phyloP scores from a whole-genome alignment of 1,139 yeast species.

The Geotrichum histeridarum region DNA sequence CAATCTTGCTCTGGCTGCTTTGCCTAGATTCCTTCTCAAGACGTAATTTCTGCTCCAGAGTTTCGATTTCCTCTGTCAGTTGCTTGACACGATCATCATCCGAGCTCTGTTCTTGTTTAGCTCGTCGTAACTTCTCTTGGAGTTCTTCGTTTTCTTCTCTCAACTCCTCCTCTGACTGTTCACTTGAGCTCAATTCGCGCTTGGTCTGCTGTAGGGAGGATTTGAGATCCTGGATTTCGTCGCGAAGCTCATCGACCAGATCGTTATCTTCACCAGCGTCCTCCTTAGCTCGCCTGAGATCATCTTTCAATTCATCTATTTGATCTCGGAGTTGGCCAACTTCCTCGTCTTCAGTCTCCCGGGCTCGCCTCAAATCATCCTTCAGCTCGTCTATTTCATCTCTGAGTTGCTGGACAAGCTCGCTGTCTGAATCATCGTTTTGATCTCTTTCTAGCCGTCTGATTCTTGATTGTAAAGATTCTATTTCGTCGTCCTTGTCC shows the following conservation, averaged over 20 bases:
- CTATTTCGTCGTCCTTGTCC: slow-evolving; percentile 22
- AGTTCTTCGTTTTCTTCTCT: slow-evolving; percentile 4
- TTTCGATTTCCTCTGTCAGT: slow-evolving; percentile 24
- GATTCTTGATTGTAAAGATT: slow-evolving; percentile 26
- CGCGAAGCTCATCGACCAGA: slow-evolving; percentile 26
- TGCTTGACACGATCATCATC: slow-evolving; percentile 13
- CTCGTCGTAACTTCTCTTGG: neutral
- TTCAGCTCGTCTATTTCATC: slow-evolving; percentile 11
- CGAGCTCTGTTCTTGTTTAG: neutral
- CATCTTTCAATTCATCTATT: slow-evolving; percentile 25
- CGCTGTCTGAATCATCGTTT: slow-evolving; percentile 28
- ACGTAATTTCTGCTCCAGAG: slow-evolving; percentile 23
- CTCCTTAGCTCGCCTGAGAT: slow-evolving; percentile 23
- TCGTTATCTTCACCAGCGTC: neutral
- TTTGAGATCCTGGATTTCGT: slow-evolving; percentile 26
- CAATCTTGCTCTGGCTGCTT: slow-evolving; percentile 7
- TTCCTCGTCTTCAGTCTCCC: slow-evolving; percentile 9
- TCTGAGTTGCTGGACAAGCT: slow-evolving; percentile 22
- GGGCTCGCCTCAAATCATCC: neutral
- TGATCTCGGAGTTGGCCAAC: slow-evolving; percentile 2
- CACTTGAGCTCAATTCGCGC: slow-evolving; percentile 12
- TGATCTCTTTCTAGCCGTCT: slow-evolving; percentile 23
- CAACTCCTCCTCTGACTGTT: neutral
- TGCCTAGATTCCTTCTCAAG: neutral
- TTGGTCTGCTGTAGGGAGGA: slow-evolving; percentile 24